These are phyloP conservation scores for Geosmithia morbida DNA, from an alignment of 2,329 filamentous ascomycete species.

Conservation along the genomic window DNA sequence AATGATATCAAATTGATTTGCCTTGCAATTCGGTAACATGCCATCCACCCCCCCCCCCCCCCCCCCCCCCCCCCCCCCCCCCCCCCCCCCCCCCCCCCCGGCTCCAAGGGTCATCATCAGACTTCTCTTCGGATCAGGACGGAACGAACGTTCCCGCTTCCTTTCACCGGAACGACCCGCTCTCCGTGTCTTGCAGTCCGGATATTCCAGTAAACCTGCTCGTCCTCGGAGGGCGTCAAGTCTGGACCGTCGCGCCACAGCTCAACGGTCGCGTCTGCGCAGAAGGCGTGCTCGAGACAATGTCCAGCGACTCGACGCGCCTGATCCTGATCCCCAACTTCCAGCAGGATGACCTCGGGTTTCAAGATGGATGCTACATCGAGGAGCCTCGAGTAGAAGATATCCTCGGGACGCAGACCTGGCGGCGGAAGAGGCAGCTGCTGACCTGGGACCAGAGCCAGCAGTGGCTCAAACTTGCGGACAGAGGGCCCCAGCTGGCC, in stretches of 20 bases:
- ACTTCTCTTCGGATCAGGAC: conserved; percentile 17
- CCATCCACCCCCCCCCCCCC: no score
- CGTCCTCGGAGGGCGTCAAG: conserved; percentile 11
- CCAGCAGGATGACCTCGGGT: conserved; percentile 47
- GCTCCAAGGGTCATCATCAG: background rate
- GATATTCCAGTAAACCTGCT: conserved; percentile 8
- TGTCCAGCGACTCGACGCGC: conserved; percentile 46
- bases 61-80: no score
- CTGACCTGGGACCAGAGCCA: conserved; percentile 54
- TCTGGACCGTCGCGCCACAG: conserved; percentile 61
- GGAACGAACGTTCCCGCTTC: conserved; percentile 31
- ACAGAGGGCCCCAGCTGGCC: conserved; percentile 54
- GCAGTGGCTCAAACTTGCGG: conserved; percentile 62
- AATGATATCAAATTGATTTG: no score
- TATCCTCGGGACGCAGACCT: conserved; percentile 24
- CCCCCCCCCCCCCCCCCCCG: background rate
- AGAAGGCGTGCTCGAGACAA: conserved; percentile 17
- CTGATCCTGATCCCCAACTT: conserved; percentile 58
- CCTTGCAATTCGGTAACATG: no score
- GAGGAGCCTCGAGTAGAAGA: conserved; percentile 57
- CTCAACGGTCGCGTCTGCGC: conserved; percentile 30
- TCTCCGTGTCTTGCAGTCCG: conserved; percentile 7
- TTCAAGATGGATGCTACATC: conserved; percentile 31
- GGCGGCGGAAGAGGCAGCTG: conserved; percentile 11
- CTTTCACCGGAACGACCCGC: conserved; percentile 17